Evolutionary conservation across 306 rosid genomes (phyloP).

Genomic region (Quillaja saponaria): DNA sequence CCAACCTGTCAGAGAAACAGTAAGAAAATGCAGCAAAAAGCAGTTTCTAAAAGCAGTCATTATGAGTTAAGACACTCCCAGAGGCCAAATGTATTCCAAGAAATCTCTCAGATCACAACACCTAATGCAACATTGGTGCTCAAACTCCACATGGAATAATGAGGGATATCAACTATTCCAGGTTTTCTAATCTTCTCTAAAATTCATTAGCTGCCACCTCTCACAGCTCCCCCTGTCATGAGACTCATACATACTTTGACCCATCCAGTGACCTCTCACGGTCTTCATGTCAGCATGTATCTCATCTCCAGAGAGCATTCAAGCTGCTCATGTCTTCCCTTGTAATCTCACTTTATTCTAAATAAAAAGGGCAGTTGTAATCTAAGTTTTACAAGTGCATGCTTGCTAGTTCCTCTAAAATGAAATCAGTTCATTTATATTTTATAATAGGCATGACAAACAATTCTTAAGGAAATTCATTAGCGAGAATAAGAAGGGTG

Average conservation of each 20-base stretch:
- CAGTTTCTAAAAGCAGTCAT: constrained; percentile 26
- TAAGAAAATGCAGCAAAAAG: constrained; percentile 28
- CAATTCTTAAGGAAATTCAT: no score
- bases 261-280: background rate
- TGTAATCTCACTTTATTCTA: background rate
- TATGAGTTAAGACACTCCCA: no score
- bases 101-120: background rate
- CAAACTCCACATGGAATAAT: background rate
- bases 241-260: constrained; percentile 7
- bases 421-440: no score
- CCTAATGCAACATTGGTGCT: background rate
- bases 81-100: no score
- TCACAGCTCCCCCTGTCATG: background rate
- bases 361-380: constrained; percentile 1
- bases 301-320: constrained; percentile 1
- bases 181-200: constrained; percentile 7
- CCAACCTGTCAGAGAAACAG: constrained; percentile 70
- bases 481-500: background rate
- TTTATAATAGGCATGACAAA: no score
- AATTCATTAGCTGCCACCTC: background rate
- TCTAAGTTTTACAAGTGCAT: background rate
- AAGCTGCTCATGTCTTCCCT: background rate
- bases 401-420: background rate
- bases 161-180: constrained; percentile 8
- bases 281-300: background rate